phyloP scores from a whole-genome alignment of 768 basidiomycete genomes.

The Rhodosporidiobolus odoratus region DNA sequence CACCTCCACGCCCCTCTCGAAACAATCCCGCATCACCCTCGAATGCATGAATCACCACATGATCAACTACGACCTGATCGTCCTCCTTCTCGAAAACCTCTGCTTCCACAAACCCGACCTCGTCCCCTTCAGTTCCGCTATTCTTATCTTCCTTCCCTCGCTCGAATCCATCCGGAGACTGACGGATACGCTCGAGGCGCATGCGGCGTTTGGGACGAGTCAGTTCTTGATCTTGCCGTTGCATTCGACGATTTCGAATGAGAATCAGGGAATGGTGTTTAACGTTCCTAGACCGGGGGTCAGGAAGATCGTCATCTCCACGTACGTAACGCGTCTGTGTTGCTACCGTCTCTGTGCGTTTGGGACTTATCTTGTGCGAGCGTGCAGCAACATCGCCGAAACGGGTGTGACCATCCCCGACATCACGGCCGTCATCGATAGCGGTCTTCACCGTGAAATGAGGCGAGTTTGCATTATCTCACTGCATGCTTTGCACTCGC shows the following conservation, averaged over 20 bases:
- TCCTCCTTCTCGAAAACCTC: slow-evolving; percentile 71
- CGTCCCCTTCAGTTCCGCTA: slow-evolving; percentile 63
- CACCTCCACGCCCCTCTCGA: slow-evolving; percentile 48
- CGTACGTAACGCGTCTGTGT: slow-evolving; percentile 50
- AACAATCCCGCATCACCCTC: slow-evolving; percentile 66
- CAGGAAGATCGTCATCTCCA: slow-evolving; percentile 83
- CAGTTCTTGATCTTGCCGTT: slow-evolving; percentile 75
- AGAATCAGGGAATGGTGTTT: slow-evolving; percentile 84
- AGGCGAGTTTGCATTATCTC: slow-evolving; percentile 54
- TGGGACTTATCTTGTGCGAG: background rate
- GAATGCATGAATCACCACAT: slow-evolving; percentile 79
- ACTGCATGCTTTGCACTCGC: background rate
- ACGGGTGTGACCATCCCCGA: slow-evolving; percentile 98
- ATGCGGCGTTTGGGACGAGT: slow-evolving; percentile 62
- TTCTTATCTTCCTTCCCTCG: slow-evolving; percentile 90
- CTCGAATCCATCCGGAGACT: slow-evolving; percentile 86
- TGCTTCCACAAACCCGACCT: slow-evolving; percentile 57
- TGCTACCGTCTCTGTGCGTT: background rate
- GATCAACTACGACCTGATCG: slow-evolving; percentile 85
- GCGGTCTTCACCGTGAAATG: slow-evolving; percentile 91
- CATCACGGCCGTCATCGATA: slow-evolving; percentile 91
- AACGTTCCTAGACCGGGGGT: slow-evolving; percentile 72
- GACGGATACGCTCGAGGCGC: slow-evolving; percentile 72
- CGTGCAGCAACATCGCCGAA: slow-evolving; percentile 65
- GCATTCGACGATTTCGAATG: slow-evolving; percentile 87